phyloP scores from a whole-genome alignment of 805 yeast genomes.

The Kluyveromyces lactis region DNA sequence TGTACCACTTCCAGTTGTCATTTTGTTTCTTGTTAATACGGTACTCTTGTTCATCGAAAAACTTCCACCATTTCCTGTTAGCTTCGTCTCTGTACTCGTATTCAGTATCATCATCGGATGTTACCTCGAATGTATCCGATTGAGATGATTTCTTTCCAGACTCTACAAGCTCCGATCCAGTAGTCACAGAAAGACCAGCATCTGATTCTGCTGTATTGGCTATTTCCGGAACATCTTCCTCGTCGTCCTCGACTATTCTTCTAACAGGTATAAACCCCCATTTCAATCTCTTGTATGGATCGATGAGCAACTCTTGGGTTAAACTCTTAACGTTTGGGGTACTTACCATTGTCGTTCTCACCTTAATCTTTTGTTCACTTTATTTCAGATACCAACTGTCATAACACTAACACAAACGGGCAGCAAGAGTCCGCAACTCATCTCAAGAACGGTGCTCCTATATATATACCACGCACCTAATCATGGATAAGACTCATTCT shows the following conservation, averaged over 20 bases:
- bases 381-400: too few relatives aligned
- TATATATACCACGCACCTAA: too few relatives aligned
- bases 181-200: neutral
- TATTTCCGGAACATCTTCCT: constrained; percentile 8
- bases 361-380: neutral
- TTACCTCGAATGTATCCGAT: neutral
- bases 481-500: too few relatives aligned
- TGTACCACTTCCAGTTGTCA: constrained; percentile 35
- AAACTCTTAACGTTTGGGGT: too few relatives aligned
- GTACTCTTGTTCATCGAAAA: constrained; percentile 58
- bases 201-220: neutral
- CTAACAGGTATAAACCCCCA: constrained; percentile 29
- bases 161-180: neutral
- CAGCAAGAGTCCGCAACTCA: too few relatives aligned
- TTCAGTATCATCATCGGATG: constrained; percentile 2
- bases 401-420: too few relatives aligned
- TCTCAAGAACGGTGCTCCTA: too few relatives aligned
- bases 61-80: constrained; percentile 44
- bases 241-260: constrained; percentile 23
- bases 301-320: constrained; percentile 15
- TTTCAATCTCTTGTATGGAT: constrained; percentile 26
- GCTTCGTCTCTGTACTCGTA: constrained; percentile 46
- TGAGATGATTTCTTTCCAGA: neutral
- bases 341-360: neutral
- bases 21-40: constrained; percentile 33